Evolutionary conservation across 495 filamentous ascomycete species (phyloP).

Genomic region (Aspergillus diversus): DNA sequence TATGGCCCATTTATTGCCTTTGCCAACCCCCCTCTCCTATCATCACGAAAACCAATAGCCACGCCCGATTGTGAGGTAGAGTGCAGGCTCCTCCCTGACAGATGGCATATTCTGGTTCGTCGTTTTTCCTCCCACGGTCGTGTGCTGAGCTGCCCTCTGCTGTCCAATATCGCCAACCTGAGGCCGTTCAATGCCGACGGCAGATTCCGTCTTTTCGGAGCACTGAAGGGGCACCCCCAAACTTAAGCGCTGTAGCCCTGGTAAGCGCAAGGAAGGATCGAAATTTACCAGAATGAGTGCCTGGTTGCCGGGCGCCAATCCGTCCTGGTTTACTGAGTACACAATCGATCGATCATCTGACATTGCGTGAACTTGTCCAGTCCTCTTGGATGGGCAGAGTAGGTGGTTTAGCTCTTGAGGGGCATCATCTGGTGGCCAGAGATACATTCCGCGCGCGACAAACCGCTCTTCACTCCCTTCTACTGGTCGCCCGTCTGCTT

Average conservation of each 20-base stretch:
- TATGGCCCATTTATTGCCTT: not conserved
- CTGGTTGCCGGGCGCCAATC: constrained; percentile 39
- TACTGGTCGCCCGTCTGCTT: constrained; percentile 30
- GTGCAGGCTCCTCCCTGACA: constrained; percentile 36
- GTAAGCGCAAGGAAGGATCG: constrained; percentile 57
- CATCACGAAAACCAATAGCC: constrained; percentile 45
- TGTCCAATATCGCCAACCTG: constrained; percentile 23
- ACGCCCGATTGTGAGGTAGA: constrained; percentile 39
- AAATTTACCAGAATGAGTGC: constrained; percentile 66
- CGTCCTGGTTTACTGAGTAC: constrained; percentile 58
- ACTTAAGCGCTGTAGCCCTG: constrained; percentile 28
- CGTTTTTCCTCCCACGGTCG: constrained; percentile 13
- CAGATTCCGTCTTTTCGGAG: constrained; percentile 10
- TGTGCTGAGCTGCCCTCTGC: constrained; percentile 19
- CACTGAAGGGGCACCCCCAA: not conserved
- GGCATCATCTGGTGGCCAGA: constrained; percentile 63
- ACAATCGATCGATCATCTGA: constrained; percentile 64
- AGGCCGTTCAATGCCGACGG: constrained; percentile 24
- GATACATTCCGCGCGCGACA: constrained; percentile 49
- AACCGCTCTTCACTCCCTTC: constrained; percentile 52
- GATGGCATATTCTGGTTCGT: constrained; percentile 28
- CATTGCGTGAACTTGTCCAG: constrained; percentile 52
- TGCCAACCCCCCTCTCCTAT: not conserved
- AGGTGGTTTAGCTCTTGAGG: constrained; percentile 52
- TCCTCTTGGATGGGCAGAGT: constrained; percentile 57